Conservation (phyloP, 257 asterid genomes). For the Scutellaria barbata region DNA sequence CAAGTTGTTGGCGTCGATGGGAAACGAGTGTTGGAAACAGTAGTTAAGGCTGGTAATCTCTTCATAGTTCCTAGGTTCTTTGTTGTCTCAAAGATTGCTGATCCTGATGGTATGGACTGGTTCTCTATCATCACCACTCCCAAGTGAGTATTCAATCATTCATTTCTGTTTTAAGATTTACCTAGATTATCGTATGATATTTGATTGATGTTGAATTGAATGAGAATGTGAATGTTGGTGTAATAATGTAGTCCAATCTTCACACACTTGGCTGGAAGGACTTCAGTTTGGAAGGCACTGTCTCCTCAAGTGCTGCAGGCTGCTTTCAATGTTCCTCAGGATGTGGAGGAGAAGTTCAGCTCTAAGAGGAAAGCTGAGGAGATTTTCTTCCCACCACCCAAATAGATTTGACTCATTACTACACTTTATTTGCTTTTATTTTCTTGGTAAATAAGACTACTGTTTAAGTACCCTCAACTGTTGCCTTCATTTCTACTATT, state of each 20-base stretch:
- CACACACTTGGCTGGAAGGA: constrained; percentile 71
- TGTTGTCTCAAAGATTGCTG: constrained; percentile 86
- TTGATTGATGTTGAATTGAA: not conserved
- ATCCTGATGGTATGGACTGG: constrained; percentile 86
- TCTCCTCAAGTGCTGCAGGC: constrained; percentile 69
- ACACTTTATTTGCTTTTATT: not conserved
- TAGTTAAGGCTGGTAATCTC: constrained; percentile 67
- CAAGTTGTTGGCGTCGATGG: constrained; percentile 87
- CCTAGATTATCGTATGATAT: not conserved
- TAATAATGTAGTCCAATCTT: constrained; percentile 60
- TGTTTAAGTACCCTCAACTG: not conserved
- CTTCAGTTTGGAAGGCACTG: constrained; percentile 65
- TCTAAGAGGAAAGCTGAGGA: constrained; percentile 73
- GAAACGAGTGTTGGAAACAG: constrained; percentile 68
- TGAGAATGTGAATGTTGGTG: constrained; percentile 2
- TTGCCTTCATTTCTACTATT: not conserved
- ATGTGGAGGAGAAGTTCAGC: constrained; percentile 68
- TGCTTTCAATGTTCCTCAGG: constrained; percentile 56
- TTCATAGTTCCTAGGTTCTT: constrained; percentile 85
- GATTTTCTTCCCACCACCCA: constrained; percentile 86
- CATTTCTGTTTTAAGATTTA: not conserved
- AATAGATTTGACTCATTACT: constrained; percentile 33
- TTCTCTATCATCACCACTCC: constrained; percentile 94
- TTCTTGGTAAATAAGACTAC: not conserved
- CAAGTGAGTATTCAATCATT: constrained; percentile 48